Evolutionary conservation across 2,329 filamentous ascomycete genomes (phyloP), one percentile per base, ranked within the genome.

Genomic region (Parafenestella ontariensis): DNA sequence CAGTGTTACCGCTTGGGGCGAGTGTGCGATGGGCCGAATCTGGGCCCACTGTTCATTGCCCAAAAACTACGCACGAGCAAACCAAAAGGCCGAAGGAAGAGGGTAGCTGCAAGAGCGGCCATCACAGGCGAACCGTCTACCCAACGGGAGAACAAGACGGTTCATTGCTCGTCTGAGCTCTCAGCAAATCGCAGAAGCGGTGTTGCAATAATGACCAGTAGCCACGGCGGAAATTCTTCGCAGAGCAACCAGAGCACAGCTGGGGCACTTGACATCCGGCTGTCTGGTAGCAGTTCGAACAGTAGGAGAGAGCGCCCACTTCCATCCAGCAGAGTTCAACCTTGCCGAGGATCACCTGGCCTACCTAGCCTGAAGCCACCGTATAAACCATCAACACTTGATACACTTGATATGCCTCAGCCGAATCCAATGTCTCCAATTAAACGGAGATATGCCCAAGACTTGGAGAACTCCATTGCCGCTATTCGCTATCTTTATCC

Each of bases 11-110:
- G 70, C 10, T 61, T 73, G 15, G 64, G 66, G 15, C 59, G 73
- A 29, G 41, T 51, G 18, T 73, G 71, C 59, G 71, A 69, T 15
- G 70, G 71, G 11, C 68, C 70, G 1, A 40, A 71, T 3, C 62
- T 71, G 21, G 70, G 69, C 46, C 71, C 69, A 17, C 66, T 73
- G 28, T 70, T 74, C 45, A 74, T 74, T 48, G 70, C 73, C 28
- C 73, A 73, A 70, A 73, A 70, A 0, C 66, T 72, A 21, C 67
- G 65, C 40, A 61, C 71, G 1, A 53, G 59, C 10, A 72, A 67
- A 48, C 69, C 69, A 10, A 62, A 63, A 45, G 55, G 48, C 20
- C 58, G 65, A 8, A 70, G 11, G 9, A 31, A 68, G 57, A 65
- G 57, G 49, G 39, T 54, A 28, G 46, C 52, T 1, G 18, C 46